Evolutionary conservation across 768 basidiomycete species (phyloP).

Genomic region (Coprinopsis cinerea): DNA sequence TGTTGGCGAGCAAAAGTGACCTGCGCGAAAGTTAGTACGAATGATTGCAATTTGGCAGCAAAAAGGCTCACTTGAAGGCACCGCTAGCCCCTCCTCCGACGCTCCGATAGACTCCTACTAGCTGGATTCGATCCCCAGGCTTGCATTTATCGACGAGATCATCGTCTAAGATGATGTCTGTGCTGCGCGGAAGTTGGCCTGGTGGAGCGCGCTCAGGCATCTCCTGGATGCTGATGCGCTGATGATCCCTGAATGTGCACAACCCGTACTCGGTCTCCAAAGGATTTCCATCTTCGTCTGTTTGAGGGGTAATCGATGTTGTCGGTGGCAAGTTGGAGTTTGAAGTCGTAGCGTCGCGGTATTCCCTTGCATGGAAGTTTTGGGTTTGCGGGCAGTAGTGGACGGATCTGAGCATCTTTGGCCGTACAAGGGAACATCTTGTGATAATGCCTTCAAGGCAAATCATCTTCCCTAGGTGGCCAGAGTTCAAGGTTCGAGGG

Average conservation of each 20-base stretch:
- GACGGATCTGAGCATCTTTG: conserved; percentile 96
- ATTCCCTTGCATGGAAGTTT: conserved; percentile 80
- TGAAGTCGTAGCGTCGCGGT: conserved; percentile 88
- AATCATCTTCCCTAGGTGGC: conserved; percentile 93
- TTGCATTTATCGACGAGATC: conserved; percentile 97
- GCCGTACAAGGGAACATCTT: conserved; percentile 93
- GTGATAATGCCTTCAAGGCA: conserved; percentile 98
- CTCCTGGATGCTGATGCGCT: conserved; percentile 96
- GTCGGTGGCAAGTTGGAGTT: conserved; percentile 84
- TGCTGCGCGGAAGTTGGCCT: conserved; percentile 92
- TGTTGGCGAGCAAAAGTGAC: conserved; percentile 90
- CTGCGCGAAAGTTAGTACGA: conserved; percentile 33
- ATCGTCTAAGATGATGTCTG: conserved; percentile 93
- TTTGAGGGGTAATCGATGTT: conserved; percentile 80
- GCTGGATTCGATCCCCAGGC: conserved; percentile 94
- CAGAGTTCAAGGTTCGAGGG: conserved; percentile 83
- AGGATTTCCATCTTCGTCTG: conserved; percentile 82
- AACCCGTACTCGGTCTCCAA: conserved; percentile 91
- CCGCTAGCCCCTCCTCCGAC: conserved; percentile 86
- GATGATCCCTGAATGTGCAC: conserved; percentile 92
- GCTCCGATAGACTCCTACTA: conserved; percentile 93
- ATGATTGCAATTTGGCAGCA: conserved; percentile 10
- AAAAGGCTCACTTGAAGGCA: conserved; percentile 78
- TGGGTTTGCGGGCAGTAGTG: conserved; percentile 91
- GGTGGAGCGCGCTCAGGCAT: conserved; percentile 99